Conservation (phyloP, 2,329 filamentous ascomycete species). For the Botrytis galanthina region DNA sequence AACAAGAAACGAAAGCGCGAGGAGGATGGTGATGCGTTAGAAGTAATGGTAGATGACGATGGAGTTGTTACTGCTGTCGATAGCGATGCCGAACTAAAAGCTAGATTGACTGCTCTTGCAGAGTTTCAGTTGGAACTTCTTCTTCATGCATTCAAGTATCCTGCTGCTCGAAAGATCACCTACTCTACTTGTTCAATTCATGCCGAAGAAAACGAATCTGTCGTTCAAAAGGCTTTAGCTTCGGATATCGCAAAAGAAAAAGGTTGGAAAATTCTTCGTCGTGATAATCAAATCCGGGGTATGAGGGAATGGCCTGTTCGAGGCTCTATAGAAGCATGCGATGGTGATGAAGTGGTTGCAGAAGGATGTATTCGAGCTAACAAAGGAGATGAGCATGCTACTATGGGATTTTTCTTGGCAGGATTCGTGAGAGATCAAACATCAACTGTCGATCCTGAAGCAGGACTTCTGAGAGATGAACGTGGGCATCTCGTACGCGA, state of each 20-base stretch:
- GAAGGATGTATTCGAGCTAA: slow-evolving; percentile 80
- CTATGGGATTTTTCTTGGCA: slow-evolving; percentile 96
- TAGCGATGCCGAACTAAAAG: slow-evolving; percentile 56
- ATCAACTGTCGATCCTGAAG: slow-evolving; percentile 16
- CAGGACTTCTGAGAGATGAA: slow-evolving; percentile 46
- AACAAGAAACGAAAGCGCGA: slow-evolving; percentile 36
- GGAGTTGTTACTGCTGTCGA: slow-evolving; percentile 51
- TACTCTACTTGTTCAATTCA: slow-evolving; percentile 95
- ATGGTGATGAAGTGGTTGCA: slow-evolving; percentile 53
- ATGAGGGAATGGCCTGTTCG: slow-evolving; percentile 73
- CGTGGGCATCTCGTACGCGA: slow-evolving; percentile 52
- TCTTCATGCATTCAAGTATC: slow-evolving; percentile 80
- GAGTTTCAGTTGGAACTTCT: slow-evolving; percentile 80
- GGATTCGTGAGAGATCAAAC: slow-evolving; percentile 62
- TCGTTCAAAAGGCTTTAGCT: slow-evolving; percentile 69
- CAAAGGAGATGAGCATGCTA: slow-evolving; percentile 75
- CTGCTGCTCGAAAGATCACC: slow-evolving; percentile 70
- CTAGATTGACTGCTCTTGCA: slow-evolving; percentile 70
- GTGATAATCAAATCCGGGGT: slow-evolving; percentile 72
- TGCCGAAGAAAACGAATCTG: slow-evolving; percentile 81
- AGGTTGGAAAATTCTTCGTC: slow-evolving; percentile 75
- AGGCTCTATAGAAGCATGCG: slow-evolving; percentile 49
- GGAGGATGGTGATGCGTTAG: slow-evolving; percentile 32
- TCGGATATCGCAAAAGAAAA: slow-evolving; percentile 63
- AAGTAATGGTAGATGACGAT: slow-evolving; percentile 53